Conservation (phyloP, 179 eudicot genomes). For the Beta lomatogona region DNA sequence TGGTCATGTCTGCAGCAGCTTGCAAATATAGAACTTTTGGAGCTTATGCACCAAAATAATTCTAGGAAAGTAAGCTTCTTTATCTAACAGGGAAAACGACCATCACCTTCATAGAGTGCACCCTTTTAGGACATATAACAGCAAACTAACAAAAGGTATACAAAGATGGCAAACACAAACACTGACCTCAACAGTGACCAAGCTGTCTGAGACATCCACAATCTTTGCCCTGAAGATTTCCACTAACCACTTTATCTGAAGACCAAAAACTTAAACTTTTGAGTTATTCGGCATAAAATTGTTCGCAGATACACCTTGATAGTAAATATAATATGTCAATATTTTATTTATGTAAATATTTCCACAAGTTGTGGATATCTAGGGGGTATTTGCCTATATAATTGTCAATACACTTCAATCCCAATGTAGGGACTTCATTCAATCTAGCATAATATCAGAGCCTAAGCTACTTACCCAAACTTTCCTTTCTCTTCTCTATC, state of each 20-base stretch:
- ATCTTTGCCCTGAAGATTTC: conserved; percentile 87
- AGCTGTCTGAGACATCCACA: conserved; percentile 71
- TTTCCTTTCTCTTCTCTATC: too few species aligned
- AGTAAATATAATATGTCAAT: too few species aligned
- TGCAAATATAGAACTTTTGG: not conserved
- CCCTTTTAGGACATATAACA: not conserved
- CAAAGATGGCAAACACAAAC: not conserved
- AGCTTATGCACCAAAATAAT: not conserved
- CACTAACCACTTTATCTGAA: conserved; percentile 82
- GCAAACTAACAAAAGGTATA: not conserved
- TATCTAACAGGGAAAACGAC: not conserved
- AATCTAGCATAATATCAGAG: too few species aligned
- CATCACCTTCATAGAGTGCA: not conserved
- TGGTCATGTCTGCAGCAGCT: not conserved
- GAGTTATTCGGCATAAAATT: not conserved
- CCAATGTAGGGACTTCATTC: too few species aligned
- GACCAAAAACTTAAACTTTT: conserved; percentile 21
- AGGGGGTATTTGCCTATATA: too few species aligned
- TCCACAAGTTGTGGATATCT: too few species aligned
- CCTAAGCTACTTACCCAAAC: too few species aligned
- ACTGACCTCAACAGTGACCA: conserved; percentile 81
- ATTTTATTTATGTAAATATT: too few species aligned
- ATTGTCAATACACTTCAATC: too few species aligned
- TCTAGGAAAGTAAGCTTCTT: not conserved
- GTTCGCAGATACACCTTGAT: conserved; percentile 2